Evolutionary conservation across 176 grass and related monocot species (phyloP), one percentile per base, ranked within the genome.

Genomic region (Saccharum officinarum): DNA sequence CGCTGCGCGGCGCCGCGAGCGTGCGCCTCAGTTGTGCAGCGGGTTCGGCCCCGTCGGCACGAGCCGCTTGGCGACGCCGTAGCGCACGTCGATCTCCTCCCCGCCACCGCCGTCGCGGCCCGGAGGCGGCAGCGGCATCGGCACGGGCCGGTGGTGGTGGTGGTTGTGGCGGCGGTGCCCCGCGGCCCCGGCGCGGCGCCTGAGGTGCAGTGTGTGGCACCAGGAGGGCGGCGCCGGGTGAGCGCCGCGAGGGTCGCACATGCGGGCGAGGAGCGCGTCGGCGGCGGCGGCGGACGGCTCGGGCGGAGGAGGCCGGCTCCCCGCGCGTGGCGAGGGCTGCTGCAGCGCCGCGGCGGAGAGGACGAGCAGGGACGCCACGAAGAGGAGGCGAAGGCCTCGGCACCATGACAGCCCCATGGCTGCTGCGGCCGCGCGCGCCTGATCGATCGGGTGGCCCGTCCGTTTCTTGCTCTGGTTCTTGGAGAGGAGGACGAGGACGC

Each of bases 41-140:
- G 95, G 95, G 77, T 97, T 97, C 7, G 95, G 95, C 45, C 92
- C 95, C 2, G 90, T 92, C 15, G 95, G 95, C 23, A 97, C 92
- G 22, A 92, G 90, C 74, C 95, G 84, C 86, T 97, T 97, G 52
- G 80, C 76, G 62, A 92, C 90, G 75, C 92, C 95, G 72, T 89
- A 94, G 82, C 92, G 89, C 67, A 55, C 55, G 78, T 97, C 92
- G 57, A 97, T 79, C 66, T 92, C 94, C 25, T 96, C 93, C 54
- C 22, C 57, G 8, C 57, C 57, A 7, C 67, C 66, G 44, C 50
- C 50, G 50, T 71, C 79, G 60, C 87, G 94, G 12, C 83, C 86
- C 34, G 79, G 83, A 54, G 82, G 63, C 37, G 80, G 80, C 71
- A 70, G 52, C 18, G 52, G 50, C 49, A 52, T 2, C 20, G 67